A percentile compares a stretch with the other conserved stretches of the same genome.
These are phyloP conservation scores for Penicillium crystallinum DNA, from an alignment of 495 filamentous ascomycete genomes.

Conservation along the genomic window DNA sequence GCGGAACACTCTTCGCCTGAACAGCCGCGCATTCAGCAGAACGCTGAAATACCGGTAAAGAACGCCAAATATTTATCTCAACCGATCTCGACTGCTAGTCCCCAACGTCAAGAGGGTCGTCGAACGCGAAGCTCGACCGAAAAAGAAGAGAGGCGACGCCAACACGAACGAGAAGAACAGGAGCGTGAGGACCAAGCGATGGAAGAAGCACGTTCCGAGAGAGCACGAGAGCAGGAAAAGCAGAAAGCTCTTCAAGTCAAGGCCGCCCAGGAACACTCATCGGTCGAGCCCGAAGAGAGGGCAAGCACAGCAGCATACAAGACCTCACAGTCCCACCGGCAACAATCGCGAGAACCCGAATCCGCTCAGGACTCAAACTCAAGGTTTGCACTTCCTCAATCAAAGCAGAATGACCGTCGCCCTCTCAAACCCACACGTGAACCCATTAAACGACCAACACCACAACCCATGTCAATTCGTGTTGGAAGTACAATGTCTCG, in stretches of 20 bases:
- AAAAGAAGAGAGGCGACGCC: conserved; percentile 57
- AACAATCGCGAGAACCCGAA: conserved; percentile 43
- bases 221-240: conserved; percentile 61
- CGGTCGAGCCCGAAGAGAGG: conserved; percentile 32
- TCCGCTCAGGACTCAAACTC: conserved; percentile 29
- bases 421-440: conserved; percentile 70
- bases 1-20: conserved; percentile 50
- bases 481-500: conserved; percentile 67
- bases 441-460: conserved; percentile 56
- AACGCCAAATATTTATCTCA: conserved; percentile 11
- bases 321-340: conserved; percentile 45
- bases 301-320: conserved; percentile 33
- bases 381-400: conserved; percentile 39
- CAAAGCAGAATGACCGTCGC: conserved; percentile 55
- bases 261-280: conserved; percentile 29
- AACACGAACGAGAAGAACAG: conserved; percentile 53
- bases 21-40: conserved; percentile 22
- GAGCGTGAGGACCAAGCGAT: conserved; percentile 48
- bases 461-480: conserved; percentile 72
- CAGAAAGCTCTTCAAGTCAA: conserved; percentile 43
- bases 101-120: conserved; percentile 45
- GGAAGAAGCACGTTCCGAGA: conserved; percentile 56
- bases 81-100: conserved; percentile 23
- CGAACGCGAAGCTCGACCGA: conserved; percentile 73
- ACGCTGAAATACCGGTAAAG: conserved; percentile 8